Conservation (phyloP, 2,329 filamentous ascomycete species). For the Cadophora malorum region DNA sequence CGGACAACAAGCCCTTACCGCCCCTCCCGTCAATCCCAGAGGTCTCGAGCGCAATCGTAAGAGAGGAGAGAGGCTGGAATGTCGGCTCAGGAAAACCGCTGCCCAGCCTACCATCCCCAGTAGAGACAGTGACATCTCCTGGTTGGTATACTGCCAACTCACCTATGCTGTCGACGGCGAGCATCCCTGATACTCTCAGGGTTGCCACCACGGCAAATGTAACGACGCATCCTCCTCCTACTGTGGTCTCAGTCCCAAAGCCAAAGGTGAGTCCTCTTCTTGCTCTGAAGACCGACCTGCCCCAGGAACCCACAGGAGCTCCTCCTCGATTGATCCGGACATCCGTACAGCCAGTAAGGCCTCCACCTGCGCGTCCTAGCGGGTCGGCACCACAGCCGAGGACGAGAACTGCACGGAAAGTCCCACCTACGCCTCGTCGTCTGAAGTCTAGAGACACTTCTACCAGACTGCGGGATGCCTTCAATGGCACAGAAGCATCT, state of each 20-base stretch:
- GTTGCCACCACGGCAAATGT: neutral
- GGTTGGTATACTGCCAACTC: neutral
- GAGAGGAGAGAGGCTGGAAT: constrained; percentile 3
- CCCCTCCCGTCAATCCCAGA: neutral
- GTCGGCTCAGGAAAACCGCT: neutral
- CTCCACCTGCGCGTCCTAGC: neutral
- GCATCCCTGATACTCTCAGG: neutral
- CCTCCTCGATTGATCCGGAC: neutral
- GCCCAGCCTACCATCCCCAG: neutral
- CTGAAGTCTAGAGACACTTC: neutral
- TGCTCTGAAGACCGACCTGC: neutral
- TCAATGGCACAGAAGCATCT: neutral
- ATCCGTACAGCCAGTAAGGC: neutral
- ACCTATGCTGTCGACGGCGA: neutral
- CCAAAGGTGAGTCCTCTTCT: neutral
- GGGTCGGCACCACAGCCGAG: neutral
- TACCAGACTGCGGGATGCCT: neutral
- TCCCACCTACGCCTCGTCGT: neutral
- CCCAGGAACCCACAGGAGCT: neutral
- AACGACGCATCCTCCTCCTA: neutral
- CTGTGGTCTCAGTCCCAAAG: neutral
- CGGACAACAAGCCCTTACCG: neutral
- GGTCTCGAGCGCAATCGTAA: neutral
- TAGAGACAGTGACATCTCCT: neutral
- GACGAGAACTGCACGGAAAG: neutral